Conservation (phyloP, 139 green algal species). For the Chlamydomonas sp. region DNA sequence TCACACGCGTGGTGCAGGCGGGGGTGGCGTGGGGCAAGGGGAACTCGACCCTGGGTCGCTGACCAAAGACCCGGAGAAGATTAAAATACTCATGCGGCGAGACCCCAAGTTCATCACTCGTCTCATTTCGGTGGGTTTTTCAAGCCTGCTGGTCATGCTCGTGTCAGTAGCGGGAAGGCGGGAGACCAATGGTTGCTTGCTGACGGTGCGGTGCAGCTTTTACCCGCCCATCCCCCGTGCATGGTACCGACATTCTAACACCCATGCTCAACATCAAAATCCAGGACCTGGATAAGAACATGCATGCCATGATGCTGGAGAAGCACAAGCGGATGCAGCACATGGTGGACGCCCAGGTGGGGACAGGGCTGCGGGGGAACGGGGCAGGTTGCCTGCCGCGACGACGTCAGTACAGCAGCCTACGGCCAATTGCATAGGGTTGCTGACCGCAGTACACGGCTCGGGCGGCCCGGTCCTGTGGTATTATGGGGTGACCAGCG, state of each 20-base stretch:
- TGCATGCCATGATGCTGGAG: slow-evolving; percentile 51
- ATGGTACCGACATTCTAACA: not conserved
- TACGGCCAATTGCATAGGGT: too few relatives aligned
- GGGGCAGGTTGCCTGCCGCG: too few relatives aligned
- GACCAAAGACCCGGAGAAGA: slow-evolving; percentile 26
- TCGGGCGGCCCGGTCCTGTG: too few relatives aligned
- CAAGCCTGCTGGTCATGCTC: not conserved
- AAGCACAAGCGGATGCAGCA: slow-evolving; percentile 35
- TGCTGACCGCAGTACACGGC: too few relatives aligned
- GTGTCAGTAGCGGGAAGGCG: too few relatives aligned
- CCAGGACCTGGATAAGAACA: slow-evolving; percentile 78
- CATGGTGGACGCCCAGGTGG: slow-evolving; percentile 39
- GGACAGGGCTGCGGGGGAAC: not conserved
- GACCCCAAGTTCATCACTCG: slow-evolving; percentile 37
- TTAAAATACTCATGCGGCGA: slow-evolving; percentile 22
- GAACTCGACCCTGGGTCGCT: slow-evolving; percentile 1
- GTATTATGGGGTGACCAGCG: not conserved
- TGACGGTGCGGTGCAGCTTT: too few relatives aligned
- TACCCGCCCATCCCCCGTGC: too few relatives aligned
- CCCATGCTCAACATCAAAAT: slow-evolving; percentile 44
- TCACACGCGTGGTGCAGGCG: not conserved
- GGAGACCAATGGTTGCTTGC: too few relatives aligned
- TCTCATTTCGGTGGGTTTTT: slow-evolving; percentile 15
- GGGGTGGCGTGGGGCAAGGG: not conserved
- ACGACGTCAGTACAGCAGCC: too few relatives aligned